Conservation (phyloP, 306 rosid species). For the Fagus sylvatica region DNA sequence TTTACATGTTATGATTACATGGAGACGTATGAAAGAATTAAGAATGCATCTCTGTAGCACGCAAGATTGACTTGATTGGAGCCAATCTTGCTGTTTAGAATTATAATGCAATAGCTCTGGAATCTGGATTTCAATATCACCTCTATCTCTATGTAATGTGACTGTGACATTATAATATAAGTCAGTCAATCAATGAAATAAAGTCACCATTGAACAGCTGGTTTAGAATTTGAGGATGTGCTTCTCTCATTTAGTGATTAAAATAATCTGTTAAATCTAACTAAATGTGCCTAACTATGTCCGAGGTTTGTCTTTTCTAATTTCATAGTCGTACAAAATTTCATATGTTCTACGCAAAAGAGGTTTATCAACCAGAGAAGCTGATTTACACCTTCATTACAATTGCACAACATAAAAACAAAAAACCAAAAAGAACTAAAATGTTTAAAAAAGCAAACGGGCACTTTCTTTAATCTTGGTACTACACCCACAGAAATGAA, state of each 20-base stretch:
- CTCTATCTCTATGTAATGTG: too few species aligned
- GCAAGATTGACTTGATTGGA: background rate
- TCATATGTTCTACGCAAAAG: background rate
- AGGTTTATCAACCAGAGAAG: background rate
- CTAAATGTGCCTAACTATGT: background rate
- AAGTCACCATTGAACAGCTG: background rate
- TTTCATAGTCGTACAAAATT: background rate
- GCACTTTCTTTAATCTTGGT: background rate
- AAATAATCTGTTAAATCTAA: background rate
- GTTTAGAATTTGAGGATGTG: background rate
- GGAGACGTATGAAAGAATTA: background rate
- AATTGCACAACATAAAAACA: background rate
- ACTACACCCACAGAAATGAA: background rate
- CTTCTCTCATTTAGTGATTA: background rate
- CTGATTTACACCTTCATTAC: background rate
- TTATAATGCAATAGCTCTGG: background rate
- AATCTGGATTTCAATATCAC: background rate
- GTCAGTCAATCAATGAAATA: background rate
- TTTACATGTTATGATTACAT: background rate
- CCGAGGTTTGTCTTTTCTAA: background rate
- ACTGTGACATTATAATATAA: too few species aligned
- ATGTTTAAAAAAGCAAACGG: background rate
- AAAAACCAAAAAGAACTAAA: background rate
- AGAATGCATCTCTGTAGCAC: slow-evolving; percentile 2
- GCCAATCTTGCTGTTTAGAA: background rate